Conservation (phyloP, 1,139 yeast genomes). For the Geotrichum aggregatum region DNA sequence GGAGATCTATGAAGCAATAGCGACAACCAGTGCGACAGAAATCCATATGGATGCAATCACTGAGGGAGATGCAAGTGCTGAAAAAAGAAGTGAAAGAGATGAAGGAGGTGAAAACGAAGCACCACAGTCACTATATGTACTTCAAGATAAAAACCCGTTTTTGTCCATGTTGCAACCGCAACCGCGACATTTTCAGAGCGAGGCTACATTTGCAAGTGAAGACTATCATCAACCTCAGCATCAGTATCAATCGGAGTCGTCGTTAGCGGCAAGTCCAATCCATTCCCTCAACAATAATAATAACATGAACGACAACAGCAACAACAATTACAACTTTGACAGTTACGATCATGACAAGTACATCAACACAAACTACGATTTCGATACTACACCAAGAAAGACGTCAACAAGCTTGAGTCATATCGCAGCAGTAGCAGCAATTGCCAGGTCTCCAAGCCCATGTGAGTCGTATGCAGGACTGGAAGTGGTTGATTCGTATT, state of each 20-base stretch:
- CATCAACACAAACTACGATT: no score
- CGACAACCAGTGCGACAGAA: no score
- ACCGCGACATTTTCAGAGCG: no score
- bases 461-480: constrained; percentile 14
- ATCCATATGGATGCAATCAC: not conserved
- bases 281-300: not conserved
- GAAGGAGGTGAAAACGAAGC: no score
- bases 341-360: not conserved
- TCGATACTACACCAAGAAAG: no score
- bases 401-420: no score
- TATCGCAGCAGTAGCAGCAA: no score
- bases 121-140: not conserved
- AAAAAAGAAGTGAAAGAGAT: no score
- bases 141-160: constrained; percentile 19
- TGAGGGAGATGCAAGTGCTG: not conserved
- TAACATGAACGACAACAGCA: not conserved
- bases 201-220: no score
- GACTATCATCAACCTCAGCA: no score
- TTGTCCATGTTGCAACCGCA: constrained; percentile 12
- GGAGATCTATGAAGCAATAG: no score
- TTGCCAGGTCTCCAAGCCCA: constrained; percentile 7
- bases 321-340: not conserved
- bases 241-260: no score
- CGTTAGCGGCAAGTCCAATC: not conserved
- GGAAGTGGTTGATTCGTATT: constrained; percentile 14